Percentiles rank a stretch among this genome's conserved stretches.
phyloP scores from a whole-genome alignment of 106 monocot genomes.

The Platanthera guangdongensis region DNA sequence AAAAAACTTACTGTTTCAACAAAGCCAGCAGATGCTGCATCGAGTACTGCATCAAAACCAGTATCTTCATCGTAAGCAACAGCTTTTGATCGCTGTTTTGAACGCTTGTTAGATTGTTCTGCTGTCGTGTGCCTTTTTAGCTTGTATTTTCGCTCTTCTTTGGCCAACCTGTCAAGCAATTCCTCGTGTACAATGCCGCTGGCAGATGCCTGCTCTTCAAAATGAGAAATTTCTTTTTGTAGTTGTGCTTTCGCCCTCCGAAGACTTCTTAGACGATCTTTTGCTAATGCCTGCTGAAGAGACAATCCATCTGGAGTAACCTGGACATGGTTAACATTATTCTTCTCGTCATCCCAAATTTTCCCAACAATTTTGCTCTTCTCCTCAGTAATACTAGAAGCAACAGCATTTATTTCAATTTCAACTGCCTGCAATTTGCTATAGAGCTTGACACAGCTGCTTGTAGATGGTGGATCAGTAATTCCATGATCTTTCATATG shows the following conservation, averaged over 20 bases:
- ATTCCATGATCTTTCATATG: slow-evolving; percentile 15
- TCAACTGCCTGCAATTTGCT: slow-evolving; percentile 60
- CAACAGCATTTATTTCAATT: slow-evolving; percentile 86
- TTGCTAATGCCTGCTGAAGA: slow-evolving; percentile 73
- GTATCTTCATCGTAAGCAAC: slow-evolving; percentile 70
- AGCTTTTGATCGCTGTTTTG: slow-evolving; percentile 26
- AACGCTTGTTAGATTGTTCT: slow-evolving; percentile 17
- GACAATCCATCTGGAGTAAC: slow-evolving; percentile 27
- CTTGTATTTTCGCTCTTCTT: slow-evolving; percentile 49
- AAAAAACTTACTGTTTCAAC: slow-evolving; percentile 74
- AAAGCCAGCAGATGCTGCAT: slow-evolving; percentile 82
- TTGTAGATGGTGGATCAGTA: slow-evolving; percentile 25
- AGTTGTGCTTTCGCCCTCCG: slow-evolving; percentile 58
- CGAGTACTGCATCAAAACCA: slow-evolving; percentile 85
- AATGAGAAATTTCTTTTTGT: slow-evolving; percentile 42
- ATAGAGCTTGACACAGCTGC: slow-evolving; percentile 26
- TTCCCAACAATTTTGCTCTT: slow-evolving; percentile 6
- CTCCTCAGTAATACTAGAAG: slow-evolving; percentile 41
- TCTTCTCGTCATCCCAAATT: neutral
- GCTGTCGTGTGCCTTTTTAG: slow-evolving; percentile 20
- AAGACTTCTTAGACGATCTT: slow-evolving; percentile 74
- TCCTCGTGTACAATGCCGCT: slow-evolving; percentile 14
- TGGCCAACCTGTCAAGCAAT: slow-evolving; percentile 55
- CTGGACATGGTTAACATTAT: slow-evolving; percentile 16
- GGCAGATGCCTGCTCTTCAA: slow-evolving; percentile 13